These are phyloP conservation scores for Metroxylon sagu DNA, from an alignment of 176 grass and related monocot species.

Conservation along the genomic window DNA sequence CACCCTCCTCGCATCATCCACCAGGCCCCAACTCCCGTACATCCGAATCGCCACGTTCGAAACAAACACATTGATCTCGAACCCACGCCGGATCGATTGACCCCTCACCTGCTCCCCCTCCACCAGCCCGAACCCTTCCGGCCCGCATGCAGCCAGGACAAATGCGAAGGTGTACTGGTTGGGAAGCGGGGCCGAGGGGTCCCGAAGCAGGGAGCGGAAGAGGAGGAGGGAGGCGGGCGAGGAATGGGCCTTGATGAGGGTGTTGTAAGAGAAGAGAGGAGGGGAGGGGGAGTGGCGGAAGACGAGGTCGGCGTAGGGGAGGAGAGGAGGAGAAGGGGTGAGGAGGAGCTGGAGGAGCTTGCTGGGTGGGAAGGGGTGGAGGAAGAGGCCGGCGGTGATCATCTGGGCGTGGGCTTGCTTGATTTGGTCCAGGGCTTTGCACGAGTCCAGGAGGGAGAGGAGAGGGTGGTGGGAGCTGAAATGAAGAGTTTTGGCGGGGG, in stretches of 20 bases:
- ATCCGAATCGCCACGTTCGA: slow-evolving; percentile 12
- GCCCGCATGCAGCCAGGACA: slow-evolving; percentile 5
- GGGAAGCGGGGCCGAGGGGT: not conserved
- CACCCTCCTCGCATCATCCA: not conserved
- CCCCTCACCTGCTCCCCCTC: slow-evolving; percentile 15
- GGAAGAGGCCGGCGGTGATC: slow-evolving; percentile 8
- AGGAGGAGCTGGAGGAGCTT: slow-evolving; percentile 9
- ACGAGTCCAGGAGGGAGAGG: not conserved
- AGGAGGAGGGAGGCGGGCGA: slow-evolving; percentile 6
- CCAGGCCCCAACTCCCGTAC: slow-evolving; percentile 4
- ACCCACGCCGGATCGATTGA: slow-evolving; percentile 5
- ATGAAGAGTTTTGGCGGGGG: not conserved
- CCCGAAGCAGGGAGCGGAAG: slow-evolving; percentile 9
- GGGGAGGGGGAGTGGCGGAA: slow-evolving; percentile 2
- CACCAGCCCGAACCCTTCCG: not conserved
- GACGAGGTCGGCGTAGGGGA: slow-evolving; percentile 2
- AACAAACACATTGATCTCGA: slow-evolving; percentile 7
- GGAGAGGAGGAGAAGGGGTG: not conserved
- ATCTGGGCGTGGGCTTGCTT: not conserved
- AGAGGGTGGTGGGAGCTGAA: slow-evolving; percentile 10
- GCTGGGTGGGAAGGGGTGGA: slow-evolving; percentile 14
- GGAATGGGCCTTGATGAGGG: slow-evolving; percentile 13
- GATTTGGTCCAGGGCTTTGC: not conserved
- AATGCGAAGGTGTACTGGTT: slow-evolving; percentile 17
- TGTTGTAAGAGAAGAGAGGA: slow-evolving; percentile 20